phyloP scores from a whole-genome alignment of 2,329 filamentous ascomycete species.

The Aspergillus floridensis region DNA sequence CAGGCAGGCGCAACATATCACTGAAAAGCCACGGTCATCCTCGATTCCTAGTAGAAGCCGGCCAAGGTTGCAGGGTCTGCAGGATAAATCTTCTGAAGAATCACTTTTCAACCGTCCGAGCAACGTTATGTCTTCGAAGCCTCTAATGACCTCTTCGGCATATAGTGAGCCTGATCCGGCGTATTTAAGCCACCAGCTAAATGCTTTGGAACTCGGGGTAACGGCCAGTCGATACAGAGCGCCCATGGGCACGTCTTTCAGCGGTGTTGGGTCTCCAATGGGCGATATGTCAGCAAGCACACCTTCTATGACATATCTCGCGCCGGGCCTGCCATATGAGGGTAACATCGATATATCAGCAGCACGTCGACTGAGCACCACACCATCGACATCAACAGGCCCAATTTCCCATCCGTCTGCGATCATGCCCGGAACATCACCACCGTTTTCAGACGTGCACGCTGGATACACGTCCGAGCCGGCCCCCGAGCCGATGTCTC shows the following conservation, averaged over 20 bases:
- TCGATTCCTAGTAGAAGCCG: conserved; percentile 20
- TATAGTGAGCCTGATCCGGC: not conserved
- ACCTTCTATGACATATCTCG: conserved; percentile 23
- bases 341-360: conserved; percentile 33
- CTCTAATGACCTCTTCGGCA: not conserved
- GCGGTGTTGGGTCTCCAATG: conserved; percentile 9
- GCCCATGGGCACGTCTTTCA: not conserved
- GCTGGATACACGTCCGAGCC: conserved; percentile 30
- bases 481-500: conserved; percentile 32
- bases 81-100: conserved; percentile 32
- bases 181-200: not conserved
- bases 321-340: conserved; percentile 31
- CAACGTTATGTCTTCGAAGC: not conserved
- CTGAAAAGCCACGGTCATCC: conserved; percentile 21
- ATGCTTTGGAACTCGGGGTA: not conserved
- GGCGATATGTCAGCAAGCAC: conserved; percentile 29
- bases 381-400: conserved; percentile 15
- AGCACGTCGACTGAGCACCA: conserved; percentile 19
- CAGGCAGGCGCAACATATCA: conserved; percentile 19
- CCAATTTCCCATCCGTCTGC: conserved; percentile 31
- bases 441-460: conserved; percentile 19
- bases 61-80: conserved; percentile 16
- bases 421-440: conserved; percentile 34
- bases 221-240: conserved; percentile 1
- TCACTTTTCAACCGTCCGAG: conserved; percentile 21